A percentile compares a stretch with the other conserved stretches of the same genome.
phyloP scores from a whole-genome alignment of 352 stramenopile species.

The Phytophthora europaea region DNA sequence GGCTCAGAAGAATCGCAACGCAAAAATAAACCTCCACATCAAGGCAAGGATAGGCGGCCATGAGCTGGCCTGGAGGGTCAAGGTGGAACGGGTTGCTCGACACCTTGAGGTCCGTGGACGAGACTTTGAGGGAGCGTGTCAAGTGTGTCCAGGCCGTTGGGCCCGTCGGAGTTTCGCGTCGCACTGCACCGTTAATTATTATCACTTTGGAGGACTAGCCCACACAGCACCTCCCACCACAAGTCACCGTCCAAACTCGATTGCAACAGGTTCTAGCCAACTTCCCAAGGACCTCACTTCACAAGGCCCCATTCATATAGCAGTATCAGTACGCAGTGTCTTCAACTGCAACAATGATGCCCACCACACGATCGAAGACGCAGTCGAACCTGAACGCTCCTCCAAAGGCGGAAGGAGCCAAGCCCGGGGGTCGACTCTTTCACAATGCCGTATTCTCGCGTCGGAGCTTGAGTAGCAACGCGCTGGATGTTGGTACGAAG shows the following conservation, averaged over 20 bases:
- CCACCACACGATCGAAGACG: slow-evolving; percentile 46
- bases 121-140: slow-evolving; percentile 24
- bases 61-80: slow-evolving; percentile 9
- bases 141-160: slow-evolving; percentile 11
- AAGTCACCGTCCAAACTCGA: background rate
- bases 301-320: background rate
- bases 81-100: slow-evolving; percentile 20
- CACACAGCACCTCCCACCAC: slow-evolving; percentile 12
- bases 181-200: slow-evolving; percentile 27
- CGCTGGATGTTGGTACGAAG: slow-evolving; percentile 40
- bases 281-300: slow-evolving; percentile 7
- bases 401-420: slow-evolving; percentile 41
- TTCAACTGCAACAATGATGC: slow-evolving; percentile 29
- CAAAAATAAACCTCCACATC: slow-evolving; percentile 33
- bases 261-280: background rate
- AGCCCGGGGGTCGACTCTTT: slow-evolving; percentile 49
- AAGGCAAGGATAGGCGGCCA: background rate
- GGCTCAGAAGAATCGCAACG: slow-evolving; percentile 17
- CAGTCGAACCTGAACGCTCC: slow-evolving; percentile 26
- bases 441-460: slow-evolving; percentile 77
- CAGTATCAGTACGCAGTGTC: background rate
- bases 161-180: background rate
- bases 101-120: slow-evolving; percentile 9
- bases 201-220: slow-evolving; percentile 29
- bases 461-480: slow-evolving; percentile 62